Conservation (phyloP, 441 rosid genomes). For the Brassica hybrid region DNA sequence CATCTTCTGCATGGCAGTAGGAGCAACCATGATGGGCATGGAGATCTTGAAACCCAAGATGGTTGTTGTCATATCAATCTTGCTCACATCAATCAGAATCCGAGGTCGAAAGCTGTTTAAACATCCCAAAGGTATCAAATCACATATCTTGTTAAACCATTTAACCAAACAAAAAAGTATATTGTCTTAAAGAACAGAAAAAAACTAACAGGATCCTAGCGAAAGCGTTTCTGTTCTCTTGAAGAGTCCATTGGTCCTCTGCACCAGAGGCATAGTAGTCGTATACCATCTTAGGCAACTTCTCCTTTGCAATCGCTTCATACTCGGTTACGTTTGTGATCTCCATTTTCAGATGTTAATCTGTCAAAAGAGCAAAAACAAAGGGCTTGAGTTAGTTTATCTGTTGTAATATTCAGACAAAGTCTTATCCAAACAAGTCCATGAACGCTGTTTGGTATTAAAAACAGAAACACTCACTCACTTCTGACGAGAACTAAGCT, state of each 20-base stretch:
- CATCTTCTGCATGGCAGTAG: constrained; percentile 97
- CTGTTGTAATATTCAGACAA: constrained; percentile 2
- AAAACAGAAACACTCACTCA: constrained; percentile 14
- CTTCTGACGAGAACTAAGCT: constrained; percentile 23
- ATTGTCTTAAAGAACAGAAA: no score
- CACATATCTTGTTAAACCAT: neutral
- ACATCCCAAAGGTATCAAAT: constrained; percentile 23
- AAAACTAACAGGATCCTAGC: constrained; percentile 79
- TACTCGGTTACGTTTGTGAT: constrained; percentile 89
- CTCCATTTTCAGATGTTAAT: constrained; percentile 56
- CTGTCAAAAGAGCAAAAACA: constrained; percentile 26
- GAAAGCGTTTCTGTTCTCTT: constrained; percentile 85
- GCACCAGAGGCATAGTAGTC: constrained; percentile 98
- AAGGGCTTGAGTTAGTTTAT: constrained; percentile 13
- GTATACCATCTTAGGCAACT: constrained; percentile 90
- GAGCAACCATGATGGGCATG: constrained; percentile 99
- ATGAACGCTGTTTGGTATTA: constrained; percentile 9
- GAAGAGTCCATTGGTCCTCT: constrained; percentile 95
- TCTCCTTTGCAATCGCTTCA: constrained; percentile 81
- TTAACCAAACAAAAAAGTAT: neutral
- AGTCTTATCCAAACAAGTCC: neutral
- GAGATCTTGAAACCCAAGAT: constrained; percentile 92
- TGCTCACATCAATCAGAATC: constrained; percentile 85
- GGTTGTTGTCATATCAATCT: constrained; percentile 79
- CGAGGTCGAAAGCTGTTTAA: constrained; percentile 85